Base-by-base conservation (phyloP, 257 asterid species). In the Ilex aquifolium region DNA sequence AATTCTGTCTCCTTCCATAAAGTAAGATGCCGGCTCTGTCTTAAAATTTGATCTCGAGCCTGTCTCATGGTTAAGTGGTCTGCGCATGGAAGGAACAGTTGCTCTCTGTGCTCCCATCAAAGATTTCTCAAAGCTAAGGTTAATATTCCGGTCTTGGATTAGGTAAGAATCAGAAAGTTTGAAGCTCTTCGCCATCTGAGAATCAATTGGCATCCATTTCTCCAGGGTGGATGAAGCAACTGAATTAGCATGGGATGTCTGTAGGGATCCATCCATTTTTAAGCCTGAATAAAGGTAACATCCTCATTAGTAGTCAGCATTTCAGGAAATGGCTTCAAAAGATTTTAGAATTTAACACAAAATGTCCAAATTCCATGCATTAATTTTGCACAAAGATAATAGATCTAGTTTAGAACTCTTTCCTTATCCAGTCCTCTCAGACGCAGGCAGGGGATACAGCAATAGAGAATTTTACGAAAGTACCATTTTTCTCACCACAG, bases 11-110 rank as follows among this genome's bases (percentile, higher is more conserved):
- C 89, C 95, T 76, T 79, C 91, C 59, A 74, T 59, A 65, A 68
- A 70, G 66, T 77, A 79, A 50, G 96, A 72, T 46, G 85, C 74
- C 31, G 84, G 60, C 60, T 85, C 89, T 59, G 70, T 61, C 56
- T 80, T 79, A 31, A 74, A 57, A 74, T 72, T 80, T 50, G 77
- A 67, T 75, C 81, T 68, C 69, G 87, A 75, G 61, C 84, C 85
- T 56, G 76, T 55, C 66, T 78, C 84, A 67, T 79, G 91, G 70
- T 80, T 86, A 76, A 81, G 74, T 65, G 83, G 82, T 65, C 83
- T 77, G 6, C 95, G 96, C 79, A 90, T 80, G 69, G 97, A 94
- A 59, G 62, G 87, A 61, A 90, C 83, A 62, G 78, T 80, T 56
- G 75, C 77, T 76, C 81, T 80, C 65, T 78, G 83, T 12, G 85